Evolutionary conservation across 352 stramenopile genomes (phyloP), one percentile per base, ranked within the genome.

Genomic region (Chrysophaeum taylorii): DNA sequence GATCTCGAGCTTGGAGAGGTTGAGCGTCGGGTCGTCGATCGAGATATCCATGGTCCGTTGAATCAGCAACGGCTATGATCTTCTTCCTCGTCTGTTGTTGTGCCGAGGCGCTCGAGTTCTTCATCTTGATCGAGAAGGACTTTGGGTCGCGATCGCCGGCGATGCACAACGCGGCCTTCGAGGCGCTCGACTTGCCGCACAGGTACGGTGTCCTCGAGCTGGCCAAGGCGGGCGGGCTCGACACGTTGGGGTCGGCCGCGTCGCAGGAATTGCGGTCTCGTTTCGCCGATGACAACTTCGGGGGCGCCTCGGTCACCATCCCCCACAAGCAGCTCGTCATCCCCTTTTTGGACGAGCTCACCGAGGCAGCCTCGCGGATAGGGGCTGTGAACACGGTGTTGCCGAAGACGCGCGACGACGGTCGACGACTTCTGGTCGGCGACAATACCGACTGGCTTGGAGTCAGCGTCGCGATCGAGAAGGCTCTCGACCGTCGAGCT

Each of bases 381-480:
- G 95, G 94, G n/a, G 95, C 94, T 42, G 93, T 98, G 41, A 99
- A 99, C 83, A 99, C 95, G 15, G 79, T 99, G 33, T 82, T 97
- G 23, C 81, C 86, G 23, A 39, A 7, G 39, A 54, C 38, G 29
- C 70, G 60, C 53, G 66, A 76, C 45, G 23, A 23, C 12, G 45
- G 4, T 54, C 45, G 12, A 48, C 35, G 35, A 41, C 54, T 43
- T 14, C 81, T 92, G 23, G 79, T 85, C 52, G 94, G 94, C 0
- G 91, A 98, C 77, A 99, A 99, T 82, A 99, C 94, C 14, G 95
- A 99, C 83, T 99, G 95, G 94, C 84, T 95, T 42, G 95, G 95
- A 50, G 98, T 99, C 67, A 84, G 89, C 69, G 90, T 93, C 53
- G 91, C 93, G 29, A 85, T 98, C 64, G 78, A 84, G 71, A 71